Conservation (phyloP, 805 yeast genomes). For the Kodamaea jinghongensis region DNA sequence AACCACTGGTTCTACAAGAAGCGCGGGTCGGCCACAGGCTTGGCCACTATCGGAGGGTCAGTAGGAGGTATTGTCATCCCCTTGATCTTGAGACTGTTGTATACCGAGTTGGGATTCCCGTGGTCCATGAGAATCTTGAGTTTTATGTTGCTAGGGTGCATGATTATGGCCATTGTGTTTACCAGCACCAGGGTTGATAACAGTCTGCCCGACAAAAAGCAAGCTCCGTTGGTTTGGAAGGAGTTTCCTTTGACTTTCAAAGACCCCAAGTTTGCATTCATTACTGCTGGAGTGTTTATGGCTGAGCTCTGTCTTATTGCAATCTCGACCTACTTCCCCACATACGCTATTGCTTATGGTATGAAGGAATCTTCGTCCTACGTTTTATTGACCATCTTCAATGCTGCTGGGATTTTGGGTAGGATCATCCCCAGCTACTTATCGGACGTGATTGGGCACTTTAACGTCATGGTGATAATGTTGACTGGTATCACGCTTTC, state of each 20-base stretch:
- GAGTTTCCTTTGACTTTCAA: constrained; percentile 33
- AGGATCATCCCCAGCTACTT: constrained; percentile 52
- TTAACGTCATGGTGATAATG: constrained; percentile 53
- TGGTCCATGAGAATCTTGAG: constrained; percentile 48
- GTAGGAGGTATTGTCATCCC: constrained; percentile 66
- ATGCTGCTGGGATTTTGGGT: constrained; percentile 49
- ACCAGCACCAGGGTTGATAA: constrained; percentile 14
- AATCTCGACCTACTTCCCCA: constrained; percentile 52
- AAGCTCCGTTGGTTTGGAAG: constrained; percentile 2
- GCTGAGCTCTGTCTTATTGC: constrained; percentile 53
- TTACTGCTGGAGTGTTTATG: constrained; percentile 42
- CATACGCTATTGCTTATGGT: constrained; percentile 55
- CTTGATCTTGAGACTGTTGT: constrained; percentile 45
- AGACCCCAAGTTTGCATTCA: constrained; percentile 33
- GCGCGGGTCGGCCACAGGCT: constrained; percentile 20
- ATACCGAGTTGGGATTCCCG: constrained; percentile 48
- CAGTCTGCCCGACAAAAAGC: background rate
- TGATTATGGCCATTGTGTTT: constrained; percentile 14
- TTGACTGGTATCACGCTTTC: constrained; percentile 42
- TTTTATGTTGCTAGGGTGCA: constrained; percentile 16
- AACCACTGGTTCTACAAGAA: constrained; percentile 22
- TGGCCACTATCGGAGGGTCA: constrained; percentile 52
- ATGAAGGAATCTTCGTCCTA: constrained; percentile 42
- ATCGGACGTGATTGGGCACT: constrained; percentile 56
- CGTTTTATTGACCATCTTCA: constrained; percentile 45